Evolutionary conservation across 2,329 filamentous ascomycete genomes (phyloP).

Genomic region (Fusarium sarcochroum): DNA sequence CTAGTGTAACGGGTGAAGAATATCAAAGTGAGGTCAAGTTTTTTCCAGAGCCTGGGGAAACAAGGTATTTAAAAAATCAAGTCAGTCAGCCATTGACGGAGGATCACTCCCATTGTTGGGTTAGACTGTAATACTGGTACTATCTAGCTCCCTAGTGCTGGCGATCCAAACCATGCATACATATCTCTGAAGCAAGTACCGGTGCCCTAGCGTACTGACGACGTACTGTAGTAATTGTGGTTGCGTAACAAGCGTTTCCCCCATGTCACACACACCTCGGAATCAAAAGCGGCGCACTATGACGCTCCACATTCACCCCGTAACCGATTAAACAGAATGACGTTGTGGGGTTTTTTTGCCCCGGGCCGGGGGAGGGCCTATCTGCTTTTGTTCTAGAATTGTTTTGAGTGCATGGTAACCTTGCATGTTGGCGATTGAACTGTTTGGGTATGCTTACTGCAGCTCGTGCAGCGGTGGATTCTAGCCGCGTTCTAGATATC

Average conservation of each 20-base stretch:
- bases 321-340: conserved; percentile 21
- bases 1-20: not conserved
- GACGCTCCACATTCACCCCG: conserved; percentile 36
- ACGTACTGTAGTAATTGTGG: conserved; percentile 29
- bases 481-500: not conserved
- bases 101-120: conserved; percentile 29
- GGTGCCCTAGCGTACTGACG: not conserved
- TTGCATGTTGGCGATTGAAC: not conserved
- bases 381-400: conserved; percentile 37
- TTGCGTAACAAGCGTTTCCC: conserved; percentile 38
- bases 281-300: conserved; percentile 4
- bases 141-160: conserved; percentile 9
- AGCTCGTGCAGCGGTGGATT: not conserved
- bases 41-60: not conserved
- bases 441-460: not conserved
- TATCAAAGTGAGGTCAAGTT: conserved; percentile 2
- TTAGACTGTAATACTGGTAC: conserved; percentile 34
- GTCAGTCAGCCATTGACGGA: conserved; percentile 16
- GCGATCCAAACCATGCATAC: conserved; percentile 14
- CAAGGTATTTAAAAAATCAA: conserved; percentile 22
- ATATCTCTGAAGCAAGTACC: conserved; percentile 9
- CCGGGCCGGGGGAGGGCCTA: conserved; percentile 38
- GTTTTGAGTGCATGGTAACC: not conserved
- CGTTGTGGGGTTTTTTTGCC: conserved; percentile 38
- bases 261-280: conserved; percentile 1